Conservation (phyloP, 2,329 filamentous ascomycete genomes). For the Harringtonia lauricola region DNA sequence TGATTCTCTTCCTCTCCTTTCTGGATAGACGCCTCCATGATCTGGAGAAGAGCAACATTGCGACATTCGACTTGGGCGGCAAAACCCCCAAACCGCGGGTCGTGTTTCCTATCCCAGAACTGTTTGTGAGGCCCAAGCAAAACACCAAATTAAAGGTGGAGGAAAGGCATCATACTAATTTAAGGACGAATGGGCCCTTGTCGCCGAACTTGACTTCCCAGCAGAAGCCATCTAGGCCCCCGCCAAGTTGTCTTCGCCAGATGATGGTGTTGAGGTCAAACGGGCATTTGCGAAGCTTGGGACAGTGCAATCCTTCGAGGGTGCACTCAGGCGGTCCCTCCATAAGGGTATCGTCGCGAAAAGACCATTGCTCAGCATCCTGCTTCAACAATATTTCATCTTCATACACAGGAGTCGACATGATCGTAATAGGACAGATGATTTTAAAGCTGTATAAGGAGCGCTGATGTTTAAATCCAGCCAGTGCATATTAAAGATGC, state of each 20-base stretch:
- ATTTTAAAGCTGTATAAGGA: too few species aligned
- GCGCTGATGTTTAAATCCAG: too few species aligned
- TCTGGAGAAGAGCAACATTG: conserved; percentile 1
- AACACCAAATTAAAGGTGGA: not conserved
- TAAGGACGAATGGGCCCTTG: not conserved
- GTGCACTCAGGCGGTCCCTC: not conserved
- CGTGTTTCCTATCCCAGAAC: conserved; percentile 1
- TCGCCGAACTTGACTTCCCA: not conserved
- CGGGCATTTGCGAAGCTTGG: conserved; percentile 2
- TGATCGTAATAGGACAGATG: too few species aligned
- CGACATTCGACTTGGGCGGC: not conserved
- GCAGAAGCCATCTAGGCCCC: not conserved
- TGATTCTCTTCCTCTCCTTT: not conserved
- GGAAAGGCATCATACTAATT: not conserved
- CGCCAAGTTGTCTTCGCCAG: not conserved
- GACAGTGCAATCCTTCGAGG: not conserved
- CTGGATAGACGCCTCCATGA: not conserved
- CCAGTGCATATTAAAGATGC: too few species aligned
- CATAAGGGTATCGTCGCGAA: too few species aligned
- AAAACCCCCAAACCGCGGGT: not conserved
- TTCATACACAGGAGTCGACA: too few species aligned
- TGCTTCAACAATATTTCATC: too few species aligned
- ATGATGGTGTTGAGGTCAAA: not conserved
- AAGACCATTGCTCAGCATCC: too few species aligned
- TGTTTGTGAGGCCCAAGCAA: not conserved